Base-by-base conservation (phyloP, 1,284 basidiomycete genomes). In the Ganoderma resinaceum region DNA sequence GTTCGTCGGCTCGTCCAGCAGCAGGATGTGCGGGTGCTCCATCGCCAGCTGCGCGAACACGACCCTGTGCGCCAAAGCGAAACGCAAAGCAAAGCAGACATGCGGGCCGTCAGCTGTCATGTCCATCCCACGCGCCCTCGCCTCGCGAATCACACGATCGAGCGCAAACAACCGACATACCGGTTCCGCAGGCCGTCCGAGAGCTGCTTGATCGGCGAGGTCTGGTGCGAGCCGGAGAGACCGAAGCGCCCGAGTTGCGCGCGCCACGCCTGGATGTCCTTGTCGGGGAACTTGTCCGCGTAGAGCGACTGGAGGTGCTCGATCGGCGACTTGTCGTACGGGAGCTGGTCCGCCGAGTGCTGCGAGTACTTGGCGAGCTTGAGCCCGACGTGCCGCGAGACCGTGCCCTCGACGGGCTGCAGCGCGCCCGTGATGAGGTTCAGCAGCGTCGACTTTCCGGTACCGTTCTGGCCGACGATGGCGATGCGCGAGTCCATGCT, bases 361-460 rank as follows among this genome's bases (percentile, higher is more conserved):
- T 99, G 98, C 46, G 94, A 96, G 87, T 99, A 99, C 81, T 96
- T 97, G 72, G 95, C 96, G 70, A 99, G 90, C 83, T 99, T 99
- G 76, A 99, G 87, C 43, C 87, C 88, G 62, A 93, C 86, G 81
- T 99, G 97, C 76, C 95, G 95, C 62, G 92, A 93, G 74, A 99
- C 81, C 31, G 94, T 94, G 62, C 97, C 97, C 78, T 95, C 89
- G 69, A 83, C 84, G 1, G 98, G 96, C 75, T 93, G 91, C 43
- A 98, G 87, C 18, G 80, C 87, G 63, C 95, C 89, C 11, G 94
- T 99, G 82, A 99, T 96, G 68, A 99, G 90, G 85, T 99, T 92
- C 58, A 99, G 89, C 63, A 99, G 89, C 9, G 97, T 99, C 42
- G 97, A 99, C 81, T 99, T 99, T 71, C 97, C 97, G 40, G 97